These are phyloP conservation scores for Albizia julibrissin DNA, from an alignment of 306 rosid species.

Conservation along the genomic window DNA sequence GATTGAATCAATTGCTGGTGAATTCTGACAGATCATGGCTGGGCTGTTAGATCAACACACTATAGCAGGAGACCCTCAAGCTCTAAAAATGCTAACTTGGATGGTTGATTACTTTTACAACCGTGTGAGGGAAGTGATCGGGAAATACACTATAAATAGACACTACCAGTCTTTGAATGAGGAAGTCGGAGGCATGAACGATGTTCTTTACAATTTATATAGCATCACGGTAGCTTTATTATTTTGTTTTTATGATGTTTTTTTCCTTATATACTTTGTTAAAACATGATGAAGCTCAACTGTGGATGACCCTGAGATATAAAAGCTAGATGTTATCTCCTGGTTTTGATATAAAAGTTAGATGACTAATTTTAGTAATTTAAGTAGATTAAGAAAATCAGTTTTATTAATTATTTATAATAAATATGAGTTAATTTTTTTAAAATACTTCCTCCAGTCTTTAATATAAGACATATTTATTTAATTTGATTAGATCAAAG, in stretches of 20 bases:
- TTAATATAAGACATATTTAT: too few species aligned
- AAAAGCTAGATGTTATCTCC: too few species aligned
- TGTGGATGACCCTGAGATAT: background rate
- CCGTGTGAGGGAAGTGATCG: constrained; percentile 58
- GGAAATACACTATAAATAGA: constrained; percentile 41
- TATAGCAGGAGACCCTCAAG: constrained; percentile 46
- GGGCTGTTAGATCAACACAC: constrained; percentile 67
- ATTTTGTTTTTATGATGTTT: background rate
- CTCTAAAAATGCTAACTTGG: constrained; percentile 48
- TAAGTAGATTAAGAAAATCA: too few species aligned
- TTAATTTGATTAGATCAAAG: too few species aligned
- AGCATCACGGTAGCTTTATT: constrained; percentile 41
- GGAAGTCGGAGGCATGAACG: constrained; percentile 79
- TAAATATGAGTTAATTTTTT: too few species aligned
- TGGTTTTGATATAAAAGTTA: too few species aligned
- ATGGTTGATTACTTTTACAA: constrained; percentile 69
- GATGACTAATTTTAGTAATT: too few species aligned
- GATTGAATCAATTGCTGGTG: background rate
- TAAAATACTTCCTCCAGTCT: too few species aligned
- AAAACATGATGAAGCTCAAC: background rate
- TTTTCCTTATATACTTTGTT: background rate
- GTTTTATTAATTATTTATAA: too few species aligned
- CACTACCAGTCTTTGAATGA: constrained; percentile 58
- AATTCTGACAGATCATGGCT: constrained; percentile 54
- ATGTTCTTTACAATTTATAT: constrained; percentile 61